Percentiles rank a stretch among this genome's conserved stretches.
Evolutionary conservation across 179 eudicot genomes (phyloP).

Genomic region (Nepenthes alata): DNA sequence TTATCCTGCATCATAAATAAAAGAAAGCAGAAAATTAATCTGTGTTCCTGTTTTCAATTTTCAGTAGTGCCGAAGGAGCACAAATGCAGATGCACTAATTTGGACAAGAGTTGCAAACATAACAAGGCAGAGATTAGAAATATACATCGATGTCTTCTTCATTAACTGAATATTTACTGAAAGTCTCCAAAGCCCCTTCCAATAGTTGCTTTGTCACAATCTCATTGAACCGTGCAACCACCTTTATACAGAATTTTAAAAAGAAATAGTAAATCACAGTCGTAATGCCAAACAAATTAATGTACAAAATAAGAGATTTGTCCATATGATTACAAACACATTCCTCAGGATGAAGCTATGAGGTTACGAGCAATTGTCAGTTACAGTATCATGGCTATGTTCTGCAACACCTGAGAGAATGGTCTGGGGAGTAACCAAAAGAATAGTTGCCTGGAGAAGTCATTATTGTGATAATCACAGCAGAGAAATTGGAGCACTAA

Average conservation of each 20-base stretch:
- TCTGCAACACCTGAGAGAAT: too few relatives aligned
- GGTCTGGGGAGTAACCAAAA: too few relatives aligned
- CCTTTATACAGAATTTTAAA: slow-evolving; percentile 25
- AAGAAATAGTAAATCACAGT: neutral
- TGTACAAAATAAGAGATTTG: neutral
- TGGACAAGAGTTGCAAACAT: neutral
- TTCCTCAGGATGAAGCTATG: neutral
- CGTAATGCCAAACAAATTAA: neutral
- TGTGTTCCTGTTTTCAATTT: neutral
- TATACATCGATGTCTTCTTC: slow-evolving; percentile 90
- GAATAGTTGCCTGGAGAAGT: too few relatives aligned
- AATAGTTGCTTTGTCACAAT: slow-evolving; percentile 69
- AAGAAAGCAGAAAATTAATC: neutral
- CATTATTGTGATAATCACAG: too few relatives aligned
- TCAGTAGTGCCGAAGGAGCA: neutral
- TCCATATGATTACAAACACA: neutral
- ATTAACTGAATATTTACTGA: slow-evolving; percentile 60
- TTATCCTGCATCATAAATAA: too few relatives aligned
- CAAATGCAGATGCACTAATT: neutral
- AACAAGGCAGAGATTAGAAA: slow-evolving; percentile 4
- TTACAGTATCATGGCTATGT: too few relatives aligned
- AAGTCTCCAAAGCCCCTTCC: slow-evolving; percentile 93
- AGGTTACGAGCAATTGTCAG: too few relatives aligned
- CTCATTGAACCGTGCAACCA: slow-evolving; percentile 93
- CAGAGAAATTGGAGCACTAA: too few relatives aligned